phyloP scores from a whole-genome alignment of 148 eudicot genomes.

The Drosera capensis region DNA sequence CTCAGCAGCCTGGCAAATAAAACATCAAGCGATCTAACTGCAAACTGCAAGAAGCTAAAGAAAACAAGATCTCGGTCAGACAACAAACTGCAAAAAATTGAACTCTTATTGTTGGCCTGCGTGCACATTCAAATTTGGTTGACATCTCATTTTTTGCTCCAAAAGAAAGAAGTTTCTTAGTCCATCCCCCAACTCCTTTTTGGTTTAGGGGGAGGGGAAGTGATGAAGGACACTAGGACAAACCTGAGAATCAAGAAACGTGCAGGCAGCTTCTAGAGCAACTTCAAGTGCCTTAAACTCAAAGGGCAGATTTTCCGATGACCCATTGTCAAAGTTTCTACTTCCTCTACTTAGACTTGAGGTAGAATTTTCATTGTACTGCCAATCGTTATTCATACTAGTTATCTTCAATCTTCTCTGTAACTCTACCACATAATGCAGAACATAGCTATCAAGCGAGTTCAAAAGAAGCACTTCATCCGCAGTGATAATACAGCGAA shows the following conservation, averaged over 20 bases:
- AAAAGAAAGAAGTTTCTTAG: too few species aligned
- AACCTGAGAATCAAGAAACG: constrained; percentile 94
- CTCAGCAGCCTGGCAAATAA: constrained; percentile 60
- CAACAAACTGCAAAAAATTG: neutral
- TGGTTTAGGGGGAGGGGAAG: neutral
- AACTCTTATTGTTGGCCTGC: neutral
- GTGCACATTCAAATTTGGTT: neutral
- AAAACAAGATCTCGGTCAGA: neutral
- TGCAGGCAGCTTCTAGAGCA: constrained; percentile 90
- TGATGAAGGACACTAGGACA: neutral
- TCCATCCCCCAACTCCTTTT: too few species aligned
- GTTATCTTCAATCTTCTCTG: constrained; percentile 55
- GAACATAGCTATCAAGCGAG: constrained; percentile 78
- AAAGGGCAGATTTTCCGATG: constrained; percentile 95
- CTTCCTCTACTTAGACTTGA: constrained; percentile 35
- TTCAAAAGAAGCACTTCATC: constrained; percentile 89
- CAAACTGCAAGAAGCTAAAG: neutral
- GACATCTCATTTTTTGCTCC: too few species aligned
- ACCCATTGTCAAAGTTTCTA: constrained; percentile 34
- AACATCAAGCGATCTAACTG: neutral
- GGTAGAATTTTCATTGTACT: constrained; percentile 46
- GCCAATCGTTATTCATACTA: constrained; percentile 52
- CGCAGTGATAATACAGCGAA: constrained; percentile 91
- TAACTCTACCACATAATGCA: constrained; percentile 86
- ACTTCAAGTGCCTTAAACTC: constrained; percentile 94